Evolutionary conservation across 441 rosid genomes (phyloP), one percentile per base, ranked within the genome.

Genomic region (Erysimum pusillum): DNA sequence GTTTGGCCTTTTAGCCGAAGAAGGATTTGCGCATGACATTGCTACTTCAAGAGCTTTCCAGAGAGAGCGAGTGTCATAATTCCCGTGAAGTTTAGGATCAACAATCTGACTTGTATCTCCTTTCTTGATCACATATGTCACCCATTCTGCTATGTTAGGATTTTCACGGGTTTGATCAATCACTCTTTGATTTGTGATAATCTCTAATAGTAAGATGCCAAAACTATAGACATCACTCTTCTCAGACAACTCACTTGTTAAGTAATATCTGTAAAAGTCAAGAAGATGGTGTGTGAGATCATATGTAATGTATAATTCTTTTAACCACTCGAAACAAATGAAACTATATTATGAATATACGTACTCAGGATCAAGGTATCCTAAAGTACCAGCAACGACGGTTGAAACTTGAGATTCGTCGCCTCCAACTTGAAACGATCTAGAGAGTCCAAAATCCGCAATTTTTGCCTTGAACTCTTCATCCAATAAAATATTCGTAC

Each of bases 401-500:
- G 93, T 84, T 25, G 82, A 74, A 25, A 76, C 22, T 14, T 57
- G 81, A 15, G 81, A 41, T 2, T 69, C 58, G 53, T 73, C 71
- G 8, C 28, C 56, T 35, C 69, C 82, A 7, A 45, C 59, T 31
- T 70, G 71, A 25, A 81, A 76, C 67, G 65, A 72, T 78, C 68
- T 85, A 0, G 93, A 87, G 7, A 85, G 67, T 18, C 91, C 91
- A 36, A 87, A 86, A 80, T 89, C 88, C 0, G 86, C 84, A n/a
- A 87, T 65, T 70, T 87, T 87, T 13, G 91, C 93, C 39, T 83
- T 82, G 74, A 75, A 66, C 1, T 75, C 63, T 8, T 77, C 84
- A 35, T 67, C 72, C 57, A 88, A 67, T 11, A 89, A 36, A 44
- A 87, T 86, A 79, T 85, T 89, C 9, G 87, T 31, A 38, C 82